phyloP scores from a whole-genome alignment of 2,329 filamentous ascomycete genomes.

The Incumbomyces lentus region DNA sequence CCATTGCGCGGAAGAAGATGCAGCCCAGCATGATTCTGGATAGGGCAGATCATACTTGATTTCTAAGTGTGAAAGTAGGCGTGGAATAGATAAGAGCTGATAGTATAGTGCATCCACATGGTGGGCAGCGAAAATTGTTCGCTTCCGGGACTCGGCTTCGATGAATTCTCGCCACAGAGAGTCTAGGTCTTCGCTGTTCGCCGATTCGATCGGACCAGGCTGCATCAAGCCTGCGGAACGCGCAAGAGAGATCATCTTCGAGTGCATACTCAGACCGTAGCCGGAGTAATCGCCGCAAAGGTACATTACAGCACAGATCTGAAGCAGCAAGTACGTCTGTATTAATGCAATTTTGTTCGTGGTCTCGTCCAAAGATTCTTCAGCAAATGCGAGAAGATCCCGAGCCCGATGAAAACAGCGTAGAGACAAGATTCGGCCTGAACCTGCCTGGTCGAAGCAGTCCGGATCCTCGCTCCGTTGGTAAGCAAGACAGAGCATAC shows the following conservation, averaged over 20 bases:
- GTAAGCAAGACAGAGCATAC: conserved; percentile 31
- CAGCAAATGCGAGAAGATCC: conserved; percentile 18
- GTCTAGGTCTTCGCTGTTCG: conserved; percentile 26
- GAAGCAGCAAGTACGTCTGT: conserved; percentile 31
- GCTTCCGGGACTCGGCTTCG: conserved; percentile 31
- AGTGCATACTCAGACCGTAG: conserved; percentile 31
- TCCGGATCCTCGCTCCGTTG: conserved; percentile 32
- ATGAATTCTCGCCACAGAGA: conserved; percentile 32
- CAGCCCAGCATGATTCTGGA: conserved; percentile 29
- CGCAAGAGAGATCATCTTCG: conserved; percentile 31
- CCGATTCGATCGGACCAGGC: conserved; percentile 15
- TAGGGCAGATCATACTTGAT: conserved; percentile 37
- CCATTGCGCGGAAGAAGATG: conserved; percentile 28
- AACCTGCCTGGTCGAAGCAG: conserved; percentile 18
- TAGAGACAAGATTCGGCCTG: conserved; percentile 23
- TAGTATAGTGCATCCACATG: conserved; percentile 38
- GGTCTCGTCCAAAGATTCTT: conserved; percentile 12
- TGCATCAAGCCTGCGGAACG: conserved; percentile 29
- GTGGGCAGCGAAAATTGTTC: conserved; percentile 35
- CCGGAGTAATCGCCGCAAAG: conserved; percentile 29
- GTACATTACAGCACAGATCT: conserved; percentile 37
- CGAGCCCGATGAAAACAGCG: conserved; percentile 28
- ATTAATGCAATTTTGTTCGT: conserved; percentile 23
- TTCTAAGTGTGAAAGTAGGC: conserved; percentile 25
- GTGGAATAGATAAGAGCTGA: conserved; percentile 26